Conservation (phyloP, 768 basidiomycete genomes). For the Lentinus tigrinus region DNA sequence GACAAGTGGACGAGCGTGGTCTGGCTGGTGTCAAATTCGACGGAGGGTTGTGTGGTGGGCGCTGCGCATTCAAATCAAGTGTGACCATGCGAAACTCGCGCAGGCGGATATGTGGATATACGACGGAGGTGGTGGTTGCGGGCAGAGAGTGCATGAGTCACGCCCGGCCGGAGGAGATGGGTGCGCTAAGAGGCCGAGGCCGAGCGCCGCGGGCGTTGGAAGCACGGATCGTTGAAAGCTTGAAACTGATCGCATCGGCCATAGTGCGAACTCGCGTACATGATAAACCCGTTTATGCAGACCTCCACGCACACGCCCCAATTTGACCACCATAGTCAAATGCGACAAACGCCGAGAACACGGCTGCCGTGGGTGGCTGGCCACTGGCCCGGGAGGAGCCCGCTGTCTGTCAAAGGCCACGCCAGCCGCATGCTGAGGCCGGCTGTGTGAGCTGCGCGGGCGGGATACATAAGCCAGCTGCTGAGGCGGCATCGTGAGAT, state of each 20-base stretch:
- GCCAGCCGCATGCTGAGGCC: not conserved
- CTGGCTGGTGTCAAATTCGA: not conserved
- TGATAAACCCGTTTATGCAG: not conserved
- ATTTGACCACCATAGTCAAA: conserved; percentile 13
- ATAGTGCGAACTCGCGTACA: not conserved
- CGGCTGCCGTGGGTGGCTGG: not conserved
- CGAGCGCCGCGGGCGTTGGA: conserved; percentile 10
- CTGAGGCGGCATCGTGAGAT: conserved; percentile 10
- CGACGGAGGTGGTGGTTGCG: not conserved
- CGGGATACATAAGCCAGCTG: not conserved
- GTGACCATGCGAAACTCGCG: no score
- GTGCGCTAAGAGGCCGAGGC: not conserved
- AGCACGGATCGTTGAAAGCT: conserved; percentile 9
- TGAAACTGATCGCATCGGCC: conserved; percentile 18
- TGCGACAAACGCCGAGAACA: not conserved
- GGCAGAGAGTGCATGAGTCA: not conserved
- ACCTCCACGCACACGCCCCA: not conserved
- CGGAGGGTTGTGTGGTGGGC: not conserved
- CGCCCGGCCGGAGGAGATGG: conserved; percentile 7
- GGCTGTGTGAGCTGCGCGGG: not conserved
- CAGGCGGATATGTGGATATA: no score
- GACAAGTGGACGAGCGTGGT: not conserved
- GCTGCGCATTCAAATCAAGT: not conserved
- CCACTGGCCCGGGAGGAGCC: not conserved
- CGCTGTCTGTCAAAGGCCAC: not conserved